phyloP scores from a whole-genome alignment of 2,329 filamentous ascomycete genomes.

The Karstenula rhodostoma region DNA sequence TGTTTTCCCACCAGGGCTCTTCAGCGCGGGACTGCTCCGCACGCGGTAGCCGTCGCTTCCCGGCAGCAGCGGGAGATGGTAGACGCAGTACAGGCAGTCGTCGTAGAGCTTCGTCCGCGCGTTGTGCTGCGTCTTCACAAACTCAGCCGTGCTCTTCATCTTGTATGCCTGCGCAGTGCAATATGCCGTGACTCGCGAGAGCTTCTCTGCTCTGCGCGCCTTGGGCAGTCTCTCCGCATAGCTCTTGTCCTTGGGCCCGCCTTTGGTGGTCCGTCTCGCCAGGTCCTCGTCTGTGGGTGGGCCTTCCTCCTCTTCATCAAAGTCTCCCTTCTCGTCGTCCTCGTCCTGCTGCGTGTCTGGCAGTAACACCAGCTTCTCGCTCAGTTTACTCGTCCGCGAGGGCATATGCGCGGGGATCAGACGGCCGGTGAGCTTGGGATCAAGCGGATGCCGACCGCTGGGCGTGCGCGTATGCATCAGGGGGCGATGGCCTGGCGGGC shows the following conservation, averaged over 20 bases:
- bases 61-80: constrained; percentile 87
- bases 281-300: constrained; percentile 75
- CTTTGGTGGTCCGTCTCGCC: constrained; percentile 69
- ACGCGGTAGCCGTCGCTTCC: constrained; percentile 88
- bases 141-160: constrained; percentile 85
- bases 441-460: constrained; percentile 60
- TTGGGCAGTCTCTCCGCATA: constrained; percentile 95
- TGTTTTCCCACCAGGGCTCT: constrained; percentile 91
- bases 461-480: constrained; percentile 57
- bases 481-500: constrained; percentile 66
- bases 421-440: constrained; percentile 65
- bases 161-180: constrained; percentile 96
- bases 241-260: constrained; percentile 76
- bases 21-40: constrained; percentile 87
- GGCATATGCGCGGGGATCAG: constrained; percentile 71
- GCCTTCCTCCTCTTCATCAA: constrained; percentile 64
- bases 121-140: constrained; percentile 85
- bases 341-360: constrained; percentile 74
- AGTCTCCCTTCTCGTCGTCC: constrained; percentile 61
- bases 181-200: constrained; percentile 92
- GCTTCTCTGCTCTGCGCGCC: constrained; percentile 81
- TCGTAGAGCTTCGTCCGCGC: constrained; percentile 97
- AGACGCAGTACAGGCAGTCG: constrained; percentile 95
- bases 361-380: constrained; percentile 93
- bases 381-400: constrained; percentile 89